Base-by-base conservation (phyloP, 768 basidiomycete genomes). In the Goffeauzyma gilvescens region DNA sequence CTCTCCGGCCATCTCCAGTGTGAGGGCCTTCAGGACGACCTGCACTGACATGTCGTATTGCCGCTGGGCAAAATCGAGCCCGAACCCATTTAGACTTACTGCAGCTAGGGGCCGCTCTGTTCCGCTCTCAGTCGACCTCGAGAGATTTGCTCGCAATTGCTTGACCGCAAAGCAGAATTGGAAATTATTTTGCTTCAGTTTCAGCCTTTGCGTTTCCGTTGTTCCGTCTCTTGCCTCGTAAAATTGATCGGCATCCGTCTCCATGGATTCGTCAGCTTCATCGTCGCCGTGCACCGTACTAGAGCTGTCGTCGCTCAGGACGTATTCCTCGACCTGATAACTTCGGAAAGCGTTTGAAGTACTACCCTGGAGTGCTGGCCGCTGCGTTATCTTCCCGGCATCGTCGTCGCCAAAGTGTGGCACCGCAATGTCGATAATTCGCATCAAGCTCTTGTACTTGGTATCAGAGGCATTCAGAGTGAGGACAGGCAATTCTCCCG, bases 91-190 rank as follows among this genome's bases (percentile, higher is more conserved):
- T 10, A 98, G 70, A 8, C 72, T 69, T 9, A 90, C 72, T 55
- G 83, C 73, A 18, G 85, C 90, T 13, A 98, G 66, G 3, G 71
- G 70, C 32, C 69, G 75, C 51, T 98, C 93, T 5, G 65, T 57
- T 1, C 72, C 75, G 30, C 78, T 71, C 4, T 65, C 46, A 23
- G 66, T 67, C 2, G 79, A 75, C 52, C 79, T 84, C 51, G 74
- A 84, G 28, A 98, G 67, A 2, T 78, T 74, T 0, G 78, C 83
- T 36, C 80, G 71, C 10, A 98, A 69, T 38, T 74, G 73, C 40
- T 85, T 81, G 27, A 96, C 93, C 24, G 75, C 69, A 66, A 98
- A 96, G 43, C 78, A 69, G 46, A 96, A 67, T 60, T 93, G 81
- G 49, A 96, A 83, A 1, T 75, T 69, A 45, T 72, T 73, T 52